These are phyloP conservation scores for Thermochaetoides thermophila DNA, from an alignment of 495 filamentous ascomycete species.

Conservation along the genomic window DNA sequence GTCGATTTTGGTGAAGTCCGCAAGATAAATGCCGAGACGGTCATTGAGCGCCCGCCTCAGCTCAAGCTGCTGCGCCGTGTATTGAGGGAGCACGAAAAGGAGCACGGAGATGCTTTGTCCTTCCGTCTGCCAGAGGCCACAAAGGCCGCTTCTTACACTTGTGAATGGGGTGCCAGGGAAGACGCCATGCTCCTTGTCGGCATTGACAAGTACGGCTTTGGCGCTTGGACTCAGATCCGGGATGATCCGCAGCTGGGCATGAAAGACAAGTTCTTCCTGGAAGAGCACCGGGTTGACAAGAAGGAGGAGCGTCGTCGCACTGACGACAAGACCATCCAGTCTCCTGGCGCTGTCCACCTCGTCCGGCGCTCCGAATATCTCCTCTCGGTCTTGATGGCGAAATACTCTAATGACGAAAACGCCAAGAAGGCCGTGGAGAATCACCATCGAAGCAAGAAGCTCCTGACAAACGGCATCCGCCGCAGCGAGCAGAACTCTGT, in stretches of 20 bases:
- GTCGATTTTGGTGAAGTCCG: conserved; percentile 88
- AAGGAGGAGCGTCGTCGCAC: conserved; percentile 76
- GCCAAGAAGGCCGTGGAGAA: conserved; percentile 77
- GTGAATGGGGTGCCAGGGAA: conserved; percentile 79
- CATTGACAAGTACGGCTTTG: conserved; percentile 84
- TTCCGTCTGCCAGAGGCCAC: conserved; percentile 86
- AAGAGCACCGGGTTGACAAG: conserved; percentile 94
- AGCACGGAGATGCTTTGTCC: conserved; percentile 47
- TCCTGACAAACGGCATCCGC: conserved; percentile 38
- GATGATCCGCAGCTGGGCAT: conserved; percentile 82
- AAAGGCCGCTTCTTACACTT: conserved; percentile 73
- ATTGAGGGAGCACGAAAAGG: conserved; percentile 37
- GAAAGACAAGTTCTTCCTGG: conserved; percentile 85
- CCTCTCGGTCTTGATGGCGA: conserved; percentile 73
- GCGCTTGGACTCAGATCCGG: conserved; percentile 82
- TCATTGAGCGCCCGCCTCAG: conserved; percentile 75
- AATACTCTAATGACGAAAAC: conserved; percentile 50
- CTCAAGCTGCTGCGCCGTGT: conserved; percentile 70
- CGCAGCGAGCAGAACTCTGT: conserved; percentile 36
- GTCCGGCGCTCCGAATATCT: conserved; percentile 92
- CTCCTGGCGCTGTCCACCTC: conserved; percentile 88
- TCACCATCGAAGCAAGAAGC: conserved; percentile 76
- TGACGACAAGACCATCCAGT: conserved; percentile 68
- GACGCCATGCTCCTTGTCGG: conserved; percentile 95
- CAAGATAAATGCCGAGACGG: conserved; percentile 86